Base-by-base conservation (phyloP, 108 stramenopile genomes). In the Skeletonema menzelii region DNA sequence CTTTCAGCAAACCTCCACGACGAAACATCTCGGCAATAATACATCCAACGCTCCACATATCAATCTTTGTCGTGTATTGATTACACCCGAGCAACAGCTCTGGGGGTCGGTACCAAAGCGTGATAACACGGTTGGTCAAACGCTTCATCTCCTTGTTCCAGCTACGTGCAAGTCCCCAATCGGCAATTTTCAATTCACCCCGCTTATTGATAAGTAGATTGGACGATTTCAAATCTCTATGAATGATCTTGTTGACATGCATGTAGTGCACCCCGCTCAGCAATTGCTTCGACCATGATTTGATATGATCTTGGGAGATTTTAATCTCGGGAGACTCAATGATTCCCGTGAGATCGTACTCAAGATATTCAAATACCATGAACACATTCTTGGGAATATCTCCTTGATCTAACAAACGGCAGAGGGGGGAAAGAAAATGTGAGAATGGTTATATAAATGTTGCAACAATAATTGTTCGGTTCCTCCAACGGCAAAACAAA, bases 21-120 rank as follows among this genome's bases (percentile, higher is more conserved):
- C 87, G 91, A 77, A 92, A 95, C 91, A 95, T 92, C 71, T 98
- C 98, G 1, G 97, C 98, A 73, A 98, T 83, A 38, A 98, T 97
- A 74, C 97, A 97, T n/a, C 98, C 98, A 27, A 96, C 95, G 74
- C 87, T 87, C 98, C 98, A 98, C 92, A 97, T 92, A 76, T 98
- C 98, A 47, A 97, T 93, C 60, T 96, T 94, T 35, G 91, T 68
- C 19, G 90, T 83, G 80, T 98, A 98, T 28, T 85, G 79, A 27
- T 74, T 72, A 53, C 79, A 80, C 6, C 98, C 98, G 47, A 98
- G 78, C 7, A 98, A 81, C 8, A 98, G 85, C 73, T 98, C 98
- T 12, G 97, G 97, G n/a, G 96, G 90, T 8, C 97, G 90, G 74
- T 98, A 98, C 98, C 98, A 98, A 58, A 96, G 65, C 4, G 98